Evolutionary conservation across 2,329 filamentous ascomycete species (phyloP).

Genomic region (Phymatotrichopsis omnivora): DNA sequence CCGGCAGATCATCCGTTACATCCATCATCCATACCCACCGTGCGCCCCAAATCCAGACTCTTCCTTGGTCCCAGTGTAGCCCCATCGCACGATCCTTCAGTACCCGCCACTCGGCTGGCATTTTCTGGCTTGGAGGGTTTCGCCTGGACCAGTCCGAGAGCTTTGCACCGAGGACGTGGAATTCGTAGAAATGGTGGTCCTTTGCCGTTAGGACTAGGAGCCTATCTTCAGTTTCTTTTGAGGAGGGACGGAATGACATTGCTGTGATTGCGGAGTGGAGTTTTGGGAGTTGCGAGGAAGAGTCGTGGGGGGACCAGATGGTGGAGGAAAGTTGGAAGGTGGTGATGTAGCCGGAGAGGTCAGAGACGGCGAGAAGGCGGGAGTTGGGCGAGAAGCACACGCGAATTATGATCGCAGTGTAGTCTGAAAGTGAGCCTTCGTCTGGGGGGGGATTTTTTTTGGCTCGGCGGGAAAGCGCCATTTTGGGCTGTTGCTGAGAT

Average conservation of each 20-base stretch:
- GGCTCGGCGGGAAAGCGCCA: slow-evolving; percentile 11
- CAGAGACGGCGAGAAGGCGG: slow-evolving; percentile 64
- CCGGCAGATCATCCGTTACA: slow-evolving; percentile 42
- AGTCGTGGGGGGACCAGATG: slow-evolving; percentile 11
- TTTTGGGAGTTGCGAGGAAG: slow-evolving; percentile 16
- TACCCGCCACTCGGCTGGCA: slow-evolving; percentile 64
- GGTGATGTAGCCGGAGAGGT: slow-evolving; percentile 77
- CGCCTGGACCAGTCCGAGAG: slow-evolving; percentile 77
- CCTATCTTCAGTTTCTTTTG: slow-evolving; percentile 25
- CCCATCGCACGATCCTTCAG: slow-evolving; percentile 75
- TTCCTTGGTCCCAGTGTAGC: slow-evolving; percentile 59
- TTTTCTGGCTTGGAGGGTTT: slow-evolving; percentile 58
- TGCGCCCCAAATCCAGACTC: slow-evolving; percentile 79
- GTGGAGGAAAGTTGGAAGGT: slow-evolving; percentile 59
- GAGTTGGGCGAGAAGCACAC: slow-evolving; percentile 71
- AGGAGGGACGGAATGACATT: slow-evolving; percentile 31
- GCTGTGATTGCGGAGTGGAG: slow-evolving; percentile 33
- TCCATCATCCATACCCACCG: slow-evolving; percentile 91
- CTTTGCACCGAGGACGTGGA: slow-evolving; percentile 65
- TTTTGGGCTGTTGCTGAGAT: neutral
- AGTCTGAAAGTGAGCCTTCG: slow-evolving; percentile 60
- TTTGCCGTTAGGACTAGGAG: slow-evolving; percentile 34
- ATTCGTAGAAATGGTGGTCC: slow-evolving; percentile 56
- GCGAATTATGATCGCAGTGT: slow-evolving; percentile 65
- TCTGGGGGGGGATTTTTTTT: slow-evolving; percentile 40